Evolutionary conservation across 768 basidiomycete species (phyloP), one percentile per base, ranked within the genome.

Genomic region (Macrolepiota albuminosa): DNA sequence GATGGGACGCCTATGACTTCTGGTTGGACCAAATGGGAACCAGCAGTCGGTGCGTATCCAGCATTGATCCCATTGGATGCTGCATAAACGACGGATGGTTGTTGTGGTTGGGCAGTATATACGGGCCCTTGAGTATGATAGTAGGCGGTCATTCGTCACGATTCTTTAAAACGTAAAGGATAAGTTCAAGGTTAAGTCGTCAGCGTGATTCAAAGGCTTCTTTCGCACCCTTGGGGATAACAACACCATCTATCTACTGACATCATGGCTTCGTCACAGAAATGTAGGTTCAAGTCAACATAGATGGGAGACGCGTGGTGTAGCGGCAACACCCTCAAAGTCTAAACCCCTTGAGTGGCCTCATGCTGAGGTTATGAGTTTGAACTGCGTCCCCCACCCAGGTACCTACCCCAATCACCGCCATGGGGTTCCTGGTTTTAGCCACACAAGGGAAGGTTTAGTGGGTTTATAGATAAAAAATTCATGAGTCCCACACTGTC

Each of bases 71-170:
- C 67, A 54, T 62, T 65, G 50, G 66, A 66, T n/a, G 71, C 64
- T 29, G 72, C 52, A 63, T 76, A 76, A 43, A 72, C 71, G 36
- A 73, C 69, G 18, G 42, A 29, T 29, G 74, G 72, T 57, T 74
- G 70, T 36, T 53, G 54, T 21, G 26, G 10, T 31, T 57, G 60
- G 26, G 57, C 62, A n/a, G 66, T 58, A 61, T 63, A 61, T 43
- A 63, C 56, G 34, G 71, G 69, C 63, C 71, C 71, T 70, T 75
- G 75, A 52, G 76, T 70, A 37, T 76, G 76, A 67, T 77, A 76
- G 69, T 78, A 78, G 59, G 70, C 39, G 29, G 71, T 58, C 74
- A 56, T 56, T 54, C 29, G 26, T 47, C 13, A 48, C 43, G 8
- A 8, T 47, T 56, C 16, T 34, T 48, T 26, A 10, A 16, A 55